phyloP scores from a whole-genome alignment of 495 filamentous ascomycete genomes.

The Talaromyces nanjingensis region DNA sequence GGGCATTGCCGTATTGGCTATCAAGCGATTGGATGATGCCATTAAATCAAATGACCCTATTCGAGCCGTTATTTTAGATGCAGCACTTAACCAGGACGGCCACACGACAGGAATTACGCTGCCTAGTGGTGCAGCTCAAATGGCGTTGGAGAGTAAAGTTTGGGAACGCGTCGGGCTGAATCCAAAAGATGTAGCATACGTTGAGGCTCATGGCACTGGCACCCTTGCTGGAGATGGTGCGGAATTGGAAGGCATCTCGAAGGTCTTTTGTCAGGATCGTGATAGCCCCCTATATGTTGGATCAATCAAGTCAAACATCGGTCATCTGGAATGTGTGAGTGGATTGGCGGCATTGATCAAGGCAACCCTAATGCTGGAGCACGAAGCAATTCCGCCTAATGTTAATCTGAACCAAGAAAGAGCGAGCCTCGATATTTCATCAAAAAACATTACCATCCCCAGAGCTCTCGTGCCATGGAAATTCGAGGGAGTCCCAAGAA shows the following conservation, averaged over 20 bases:
- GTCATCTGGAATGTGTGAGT: slow-evolving; percentile 21
- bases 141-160: slow-evolving; percentile 13
- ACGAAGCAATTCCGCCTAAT: slow-evolving; percentile 16
- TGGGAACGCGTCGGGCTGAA: slow-evolving; percentile 23
- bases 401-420: slow-evolving; percentile 2
- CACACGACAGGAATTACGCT: slow-evolving; percentile 18
- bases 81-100: slow-evolving; percentile 39
- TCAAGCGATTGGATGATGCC: slow-evolving; percentile 32
- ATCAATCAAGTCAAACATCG: slow-evolving; percentile 33
- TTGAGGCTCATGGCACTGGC: slow-evolving; percentile 38
- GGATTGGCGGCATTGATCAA: slow-evolving; percentile 21
- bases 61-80: slow-evolving; percentile 29
- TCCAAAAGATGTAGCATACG: slow-evolving; percentile 10
- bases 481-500: slow-evolving; percentile 12
- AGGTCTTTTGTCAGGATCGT: neutral
- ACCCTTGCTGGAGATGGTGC: neutral
- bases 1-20: slow-evolving; percentile 22
- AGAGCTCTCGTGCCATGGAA: slow-evolving; percentile 14
- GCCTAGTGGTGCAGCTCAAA: slow-evolving; percentile 20
- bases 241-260: neutral
- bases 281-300: slow-evolving; percentile 14
- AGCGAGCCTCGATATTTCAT: neutral
- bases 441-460: no score
- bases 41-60: slow-evolving; percentile 28
- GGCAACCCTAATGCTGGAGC: slow-evolving; percentile 19